Percentiles rank a stretch among this genome's conserved stretches.
Conservation (phyloP, 2,329 filamentous ascomycete genomes). For the Colletotrichum lini region DNA sequence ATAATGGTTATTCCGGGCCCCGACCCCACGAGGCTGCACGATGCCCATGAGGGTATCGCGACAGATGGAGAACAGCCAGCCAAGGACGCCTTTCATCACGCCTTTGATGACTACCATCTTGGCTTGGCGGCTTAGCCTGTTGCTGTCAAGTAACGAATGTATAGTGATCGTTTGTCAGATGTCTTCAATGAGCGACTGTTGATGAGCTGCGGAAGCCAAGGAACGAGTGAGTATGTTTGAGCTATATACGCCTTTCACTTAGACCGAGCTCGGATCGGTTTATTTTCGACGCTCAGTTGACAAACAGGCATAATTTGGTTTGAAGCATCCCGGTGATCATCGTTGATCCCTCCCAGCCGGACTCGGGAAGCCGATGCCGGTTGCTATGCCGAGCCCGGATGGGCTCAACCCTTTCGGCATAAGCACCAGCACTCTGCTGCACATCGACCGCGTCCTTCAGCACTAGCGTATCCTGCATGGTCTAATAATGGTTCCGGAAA, state of each 20-base stretch:
- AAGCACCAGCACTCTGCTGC: conserved; percentile 7
- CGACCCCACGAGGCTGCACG: no score
- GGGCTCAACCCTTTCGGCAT: conserved; percentile 9
- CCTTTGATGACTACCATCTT: conserved; percentile 47
- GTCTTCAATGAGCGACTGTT: conserved; percentile 24
- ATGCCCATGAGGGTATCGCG: no score
- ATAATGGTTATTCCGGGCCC: no score
- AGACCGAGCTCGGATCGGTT: background rate
- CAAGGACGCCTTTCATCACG: conserved; percentile 36
- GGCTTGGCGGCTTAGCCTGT: conserved; percentile 36
- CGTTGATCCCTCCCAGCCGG: background rate
- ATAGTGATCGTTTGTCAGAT: background rate
- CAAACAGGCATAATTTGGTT: background rate
- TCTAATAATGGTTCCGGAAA: conserved; percentile 29
- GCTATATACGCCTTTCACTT: conserved; percentile 31
- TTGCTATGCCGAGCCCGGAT: background rate
- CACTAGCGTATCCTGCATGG: conserved; percentile 18
- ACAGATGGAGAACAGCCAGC: conserved; percentile 44
- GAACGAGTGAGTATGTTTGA: conserved; percentile 26
- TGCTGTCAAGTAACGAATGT: conserved; percentile 11
- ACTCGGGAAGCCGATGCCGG: conserved; percentile 9
- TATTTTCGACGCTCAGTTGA: background rate
- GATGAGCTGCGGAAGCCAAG: conserved; percentile 9
- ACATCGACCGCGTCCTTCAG: background rate
- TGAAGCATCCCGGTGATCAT: background rate